Evolutionary conservation across 176 grass and related monocot species (phyloP), one percentile per base, ranked within the genome.

Genomic region (Miscanthus lutarioriparius): DNA sequence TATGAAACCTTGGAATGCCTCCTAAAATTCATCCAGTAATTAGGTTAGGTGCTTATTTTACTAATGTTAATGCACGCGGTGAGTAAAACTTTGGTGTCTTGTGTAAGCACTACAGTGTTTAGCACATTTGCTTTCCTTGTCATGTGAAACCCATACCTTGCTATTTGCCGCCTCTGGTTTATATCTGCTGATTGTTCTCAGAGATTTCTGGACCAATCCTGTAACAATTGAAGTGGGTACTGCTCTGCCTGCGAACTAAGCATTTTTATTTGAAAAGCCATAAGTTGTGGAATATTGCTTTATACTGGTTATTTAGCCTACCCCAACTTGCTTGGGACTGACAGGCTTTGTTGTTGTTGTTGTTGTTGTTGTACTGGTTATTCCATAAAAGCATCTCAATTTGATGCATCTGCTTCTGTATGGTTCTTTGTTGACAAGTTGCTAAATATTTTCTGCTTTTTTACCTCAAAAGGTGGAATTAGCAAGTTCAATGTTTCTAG

Each of bases 171-270:
- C 20, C 10, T 4, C 32, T 53, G 14, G 22, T 47, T 64, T 62
- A 74, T 33, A 61, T 61, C 22, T 45, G 8, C 48, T 81, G 77
- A 70, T 81, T 36, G 30, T 77, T 44, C n/a, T 76, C 32, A 11
- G 40, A 51, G 63, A 61, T 80, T 56, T 36, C 27, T 33, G 33
- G 58, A 67, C 3, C 11, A 56, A 67, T 63, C 44, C 14, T 84
- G 61, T 14, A 75, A 36, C 70, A 85, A 7, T 80, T 22, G 54
- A 49, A 14, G 19, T 74, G 37, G 45, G 22, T 67, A 39, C 8
- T 74, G 37, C 19, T 74, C 26, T 84, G 72, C 7, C 32, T 67
- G 44, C 13, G 41, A 67, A 85, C 36, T 62, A 88, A 72, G 63
- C 74, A 43, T 49, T 53, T 76, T 83, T 64, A 37, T 59, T 25